Conservation (phyloP, 345 rosid genomes). For the Chamaenerion angustifolium region DNA sequence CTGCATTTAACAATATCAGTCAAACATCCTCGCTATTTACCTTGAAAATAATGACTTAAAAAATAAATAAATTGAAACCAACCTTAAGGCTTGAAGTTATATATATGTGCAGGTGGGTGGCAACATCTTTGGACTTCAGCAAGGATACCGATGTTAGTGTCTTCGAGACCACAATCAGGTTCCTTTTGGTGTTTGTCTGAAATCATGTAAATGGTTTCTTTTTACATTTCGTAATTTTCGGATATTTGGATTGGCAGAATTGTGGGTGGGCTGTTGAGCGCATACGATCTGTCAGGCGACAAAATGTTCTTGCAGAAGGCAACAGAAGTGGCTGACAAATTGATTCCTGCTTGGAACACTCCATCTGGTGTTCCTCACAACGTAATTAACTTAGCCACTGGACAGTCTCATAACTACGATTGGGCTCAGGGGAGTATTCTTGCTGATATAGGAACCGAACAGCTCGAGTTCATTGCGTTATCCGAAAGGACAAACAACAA, state of each 20-base stretch:
- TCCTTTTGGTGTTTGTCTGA: neutral
- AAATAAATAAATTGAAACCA: neutral
- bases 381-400: conserved; percentile 63
- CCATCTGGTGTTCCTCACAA: conserved; percentile 68
- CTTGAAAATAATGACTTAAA: too few relatives aligned
- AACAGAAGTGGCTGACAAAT: conserved; percentile 76
- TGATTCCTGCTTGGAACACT: conserved; percentile 91
- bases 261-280: conserved; percentile 91
- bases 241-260: conserved; percentile 26
- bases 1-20: too few relatives aligned
- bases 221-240: conserved; percentile 4
- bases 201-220: neutral
- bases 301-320: conserved; percentile 85
- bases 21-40: too few relatives aligned
- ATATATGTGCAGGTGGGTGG: conserved; percentile 64
- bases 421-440: conserved; percentile 79
- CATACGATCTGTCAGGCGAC: conserved; percentile 87
- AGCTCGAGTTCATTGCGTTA: conserved; percentile 90
- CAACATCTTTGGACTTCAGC: conserved; percentile 69
- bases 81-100: neutral
- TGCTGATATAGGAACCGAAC: conserved; percentile 94
- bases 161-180: conserved; percentile 99
- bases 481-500: conserved; percentile 89
- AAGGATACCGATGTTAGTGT: conserved; percentile 83
- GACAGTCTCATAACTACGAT: conserved; percentile 54